Conservation (phyloP, 805 yeast genomes). For the Candida lessepsii region DNA sequence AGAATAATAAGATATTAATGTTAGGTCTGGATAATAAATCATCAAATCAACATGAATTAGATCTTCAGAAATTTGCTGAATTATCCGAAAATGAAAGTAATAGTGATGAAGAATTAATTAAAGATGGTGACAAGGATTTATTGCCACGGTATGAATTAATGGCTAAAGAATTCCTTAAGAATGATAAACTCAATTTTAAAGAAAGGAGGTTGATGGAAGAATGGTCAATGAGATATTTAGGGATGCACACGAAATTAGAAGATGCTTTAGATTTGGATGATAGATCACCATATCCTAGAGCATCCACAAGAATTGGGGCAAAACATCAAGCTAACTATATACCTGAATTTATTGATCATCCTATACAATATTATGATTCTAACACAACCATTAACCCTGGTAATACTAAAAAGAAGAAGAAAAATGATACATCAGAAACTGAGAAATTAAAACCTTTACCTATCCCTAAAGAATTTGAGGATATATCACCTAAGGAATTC, state of each 20-base stretch:
- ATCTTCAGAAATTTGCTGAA: conserved; percentile 3
- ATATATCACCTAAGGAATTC: conserved; percentile 43
- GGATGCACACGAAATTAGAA: conserved; percentile 69
- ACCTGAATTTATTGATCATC: conserved; percentile 53
- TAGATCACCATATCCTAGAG: conserved; percentile 72
- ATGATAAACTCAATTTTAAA: conserved; percentile 44
- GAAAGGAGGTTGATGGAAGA: conserved; percentile 60
- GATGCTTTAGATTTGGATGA: conserved; percentile 78
- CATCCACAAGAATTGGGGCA: conserved; percentile 72
- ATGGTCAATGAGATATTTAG: conserved; percentile 81
- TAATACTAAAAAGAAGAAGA: conserved; percentile 18
- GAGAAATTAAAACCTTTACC: conserved; percentile 26
- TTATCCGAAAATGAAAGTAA: conserved; percentile 15
- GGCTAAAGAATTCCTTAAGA: conserved; percentile 52
- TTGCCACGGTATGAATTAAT: conserved; percentile 56
- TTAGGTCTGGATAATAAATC: conserved; percentile 42
- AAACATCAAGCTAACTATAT: conserved; percentile 70
- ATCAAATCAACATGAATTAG: conserved; percentile 37
- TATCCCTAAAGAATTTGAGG: conserved; percentile 49
- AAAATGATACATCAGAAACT: conserved; percentile 17
- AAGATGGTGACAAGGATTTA: conserved; percentile 9
- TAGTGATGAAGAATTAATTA: conserved; percentile 4
- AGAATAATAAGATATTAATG: conserved; percentile 39
- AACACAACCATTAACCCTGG: conserved; percentile 13
- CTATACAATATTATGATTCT: conserved; percentile 62